Evolutionary conservation across 2,329 filamentous ascomycete species (phyloP).

Genomic region (Curvularia sp.): DNA sequence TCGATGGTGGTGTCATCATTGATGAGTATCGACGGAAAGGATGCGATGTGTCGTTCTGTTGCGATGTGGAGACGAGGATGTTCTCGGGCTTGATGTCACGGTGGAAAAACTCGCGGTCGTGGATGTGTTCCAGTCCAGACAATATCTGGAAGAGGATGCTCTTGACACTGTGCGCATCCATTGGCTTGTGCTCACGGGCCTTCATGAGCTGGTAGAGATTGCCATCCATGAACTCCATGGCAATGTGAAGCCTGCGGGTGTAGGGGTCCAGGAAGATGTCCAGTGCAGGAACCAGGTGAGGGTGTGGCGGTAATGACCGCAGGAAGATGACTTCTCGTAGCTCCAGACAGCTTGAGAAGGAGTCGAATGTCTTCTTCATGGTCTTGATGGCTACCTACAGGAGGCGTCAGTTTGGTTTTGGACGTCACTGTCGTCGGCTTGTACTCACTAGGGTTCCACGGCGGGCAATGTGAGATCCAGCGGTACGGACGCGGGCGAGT

Average conservation of each 20-base stretch:
- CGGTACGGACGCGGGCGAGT: conserved; percentile 87
- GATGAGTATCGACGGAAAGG: conserved; percentile 93
- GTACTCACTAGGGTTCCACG: conserved; percentile 86
- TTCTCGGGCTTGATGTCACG: conserved; percentile 99
- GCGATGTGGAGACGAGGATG: conserved; percentile 92
- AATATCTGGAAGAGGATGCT: conserved; percentile 98
- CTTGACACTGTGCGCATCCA: conserved; percentile 92
- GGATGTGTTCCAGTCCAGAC: conserved; percentile 94
- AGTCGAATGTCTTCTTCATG: conserved; percentile 99
- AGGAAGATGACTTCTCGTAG: conserved; percentile 97
- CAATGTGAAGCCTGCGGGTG: conserved; percentile 95
- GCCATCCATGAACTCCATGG: conserved; percentile 99
- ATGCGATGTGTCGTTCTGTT: conserved; percentile 79
- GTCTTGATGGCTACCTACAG: conserved; percentile 95
- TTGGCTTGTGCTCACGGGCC: conserved; percentile 89
- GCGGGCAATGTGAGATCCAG: conserved; percentile 85
- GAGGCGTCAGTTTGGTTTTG: conserved; percentile 30
- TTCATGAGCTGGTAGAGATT: conserved; percentile 99
- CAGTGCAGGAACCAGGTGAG: conserved; percentile 92
- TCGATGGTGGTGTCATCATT: conserved; percentile 92
- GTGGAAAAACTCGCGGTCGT: conserved; percentile 97
- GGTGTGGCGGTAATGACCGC: conserved; percentile 83
- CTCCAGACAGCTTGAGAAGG: conserved; percentile 86
- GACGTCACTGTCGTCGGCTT: conserved; percentile 13
- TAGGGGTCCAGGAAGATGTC: conserved; percentile 98